Base-by-base conservation (phyloP, 495 filamentous ascomycete species). In the Entonaema liquescens region DNA sequence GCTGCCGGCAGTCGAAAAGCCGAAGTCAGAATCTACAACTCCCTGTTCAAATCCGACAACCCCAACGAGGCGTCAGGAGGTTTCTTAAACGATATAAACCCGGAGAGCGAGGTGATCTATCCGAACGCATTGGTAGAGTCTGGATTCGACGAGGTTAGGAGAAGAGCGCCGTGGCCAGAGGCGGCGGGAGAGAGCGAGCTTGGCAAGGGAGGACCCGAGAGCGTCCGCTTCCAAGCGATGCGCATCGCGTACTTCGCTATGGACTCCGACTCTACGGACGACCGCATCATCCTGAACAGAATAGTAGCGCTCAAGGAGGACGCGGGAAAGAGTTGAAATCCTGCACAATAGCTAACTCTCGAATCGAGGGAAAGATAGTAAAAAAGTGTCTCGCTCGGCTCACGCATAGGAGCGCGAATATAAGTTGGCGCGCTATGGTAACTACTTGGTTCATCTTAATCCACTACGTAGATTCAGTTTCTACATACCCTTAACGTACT, bases 261-360 rank as follows among this genome's bases (percentile, higher is more conserved):
- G 76, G 95, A 99, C 77, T 86, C 85, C 7, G 94, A 97, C 74
- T 89, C 86, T n/a, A 91, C 86, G 2, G 87, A 88, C 31, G 90
- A 90, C 33, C 91, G 89, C 74, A 80, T 97, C 53, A 88, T 98
- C 61, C 79, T 99, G 28, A 99, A 98, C 81, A 87, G 93, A 42
- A 98, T 99, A 74, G 94, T 98, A 36, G 91, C 90, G 42, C 82
- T 99, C 71, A 98, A 97, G 84, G 94, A 98, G 80, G 93, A 96
- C 81, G 79, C 86, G 23, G 89, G 90, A 33, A 93, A 94, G 84
- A 88, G 79, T 59, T 83, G 49, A 65, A 36, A 3, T 35, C 4
- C 52, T 21, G 33, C 2, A 49, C n/a, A 25, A 19, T 28, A 8
- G 7, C n/a, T 13, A 21, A 50, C n/a, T 52, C 5, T 15, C 26